Base-by-base conservation (phyloP, 495 filamentous ascomycete genomes). In the Trichodelitschia bisporula region DNA sequence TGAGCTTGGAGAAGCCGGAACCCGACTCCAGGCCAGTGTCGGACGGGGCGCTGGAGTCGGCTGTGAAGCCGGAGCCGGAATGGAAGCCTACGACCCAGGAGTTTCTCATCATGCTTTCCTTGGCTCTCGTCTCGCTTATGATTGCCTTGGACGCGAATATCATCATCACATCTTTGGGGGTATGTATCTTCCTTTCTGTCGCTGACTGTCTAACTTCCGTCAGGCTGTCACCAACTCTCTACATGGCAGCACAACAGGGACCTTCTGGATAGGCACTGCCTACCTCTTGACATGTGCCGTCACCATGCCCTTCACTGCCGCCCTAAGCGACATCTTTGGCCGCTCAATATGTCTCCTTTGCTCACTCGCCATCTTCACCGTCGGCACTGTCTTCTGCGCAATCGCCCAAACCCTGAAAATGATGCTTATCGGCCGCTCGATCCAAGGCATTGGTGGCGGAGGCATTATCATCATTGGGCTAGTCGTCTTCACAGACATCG, bases 211-310 rank as follows among this genome's bases (percentile, higher is more conserved):
- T 35, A 19, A 25, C 19, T 17, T 15, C n/a, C 14, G 8, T 17
- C 18, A 55, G 51, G 39, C 38, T n/a, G 49, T 66, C 14, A 41
- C 57, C 4, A 25, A 36, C 1, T 51, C 53, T 28, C 44, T 68
- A 4, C 33, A 57, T 4, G 60, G 58, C 0, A 49, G 38, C 8
- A 40, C 59, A 2, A 61, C 45, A 8, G 43, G 58, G n/a, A 51
- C 59, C 8, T 66, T 66, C 36, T 66, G 61, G 64, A 49, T 55
- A 0, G 59, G 60, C 1, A 64, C 60, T 1, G 55, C 60, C 0
- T 69, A 64, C 20, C 64, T 57, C 0, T 66, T 75, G 36, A 72
- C 53, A 10, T 70, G 58, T 8, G 64, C 66, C 27, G 72, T 46
- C 2, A 48, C 51, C 41, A 58, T 64, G 4, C 56, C 54, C 21